phyloP scores from a whole-genome alignment of 345 rosid species.

The Crucihimalaya himalaica region DNA sequence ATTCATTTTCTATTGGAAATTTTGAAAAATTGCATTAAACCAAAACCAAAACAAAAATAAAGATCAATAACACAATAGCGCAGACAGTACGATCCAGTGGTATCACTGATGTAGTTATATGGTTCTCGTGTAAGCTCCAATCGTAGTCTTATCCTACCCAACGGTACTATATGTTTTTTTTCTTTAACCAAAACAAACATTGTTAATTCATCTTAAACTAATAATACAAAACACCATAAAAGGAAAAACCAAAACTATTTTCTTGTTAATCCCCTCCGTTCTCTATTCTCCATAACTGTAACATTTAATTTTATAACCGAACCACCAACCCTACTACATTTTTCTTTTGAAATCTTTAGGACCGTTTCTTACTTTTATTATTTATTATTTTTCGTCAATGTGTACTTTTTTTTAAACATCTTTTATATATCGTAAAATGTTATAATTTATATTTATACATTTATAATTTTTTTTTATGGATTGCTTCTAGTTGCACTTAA shows the following conservation, averaged over 20 bases:
- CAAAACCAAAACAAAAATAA: background rate
- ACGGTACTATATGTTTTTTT: slow-evolving; percentile 13
- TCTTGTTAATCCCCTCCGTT: background rate
- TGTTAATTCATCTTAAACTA: background rate
- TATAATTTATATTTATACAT: background rate
- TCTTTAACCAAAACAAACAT: background rate
- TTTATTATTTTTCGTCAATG: background rate
- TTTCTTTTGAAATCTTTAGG: background rate
- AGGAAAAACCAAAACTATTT: background rate
- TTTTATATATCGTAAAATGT: background rate
- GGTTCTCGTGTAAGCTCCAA: slow-evolving; percentile 26
- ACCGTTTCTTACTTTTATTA: background rate
- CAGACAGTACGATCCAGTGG: background rate
- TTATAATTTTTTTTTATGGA: background rate
- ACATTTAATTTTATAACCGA: background rate
- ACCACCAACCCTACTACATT: slow-evolving; percentile 2
- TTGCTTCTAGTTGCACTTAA: background rate
- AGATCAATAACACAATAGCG: background rate
- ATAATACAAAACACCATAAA: background rate
- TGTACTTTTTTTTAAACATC: background rate
- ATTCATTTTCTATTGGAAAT: background rate
- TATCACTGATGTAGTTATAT: background rate
- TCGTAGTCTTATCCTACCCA: slow-evolving; percentile 31
- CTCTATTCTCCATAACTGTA: background rate
- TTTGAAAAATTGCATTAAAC: slow-evolving; percentile 17